phyloP scores from a whole-genome alignment of 179 eudicot species.

The Actinidia chinensis region DNA sequence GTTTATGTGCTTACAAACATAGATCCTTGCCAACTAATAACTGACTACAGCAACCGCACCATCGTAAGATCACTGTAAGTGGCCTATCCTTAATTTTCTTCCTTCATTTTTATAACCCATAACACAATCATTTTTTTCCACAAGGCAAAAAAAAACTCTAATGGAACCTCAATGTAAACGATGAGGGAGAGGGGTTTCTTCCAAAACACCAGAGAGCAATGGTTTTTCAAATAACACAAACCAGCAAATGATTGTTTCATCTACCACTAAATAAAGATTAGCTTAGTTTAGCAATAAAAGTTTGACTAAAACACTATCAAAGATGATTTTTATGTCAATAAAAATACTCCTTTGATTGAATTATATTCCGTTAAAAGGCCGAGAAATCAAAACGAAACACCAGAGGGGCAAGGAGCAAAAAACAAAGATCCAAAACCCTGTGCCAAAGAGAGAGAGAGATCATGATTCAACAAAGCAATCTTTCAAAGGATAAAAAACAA shows the following conservation, averaged over 20 bases:
- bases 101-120: no score
- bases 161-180: neutral
- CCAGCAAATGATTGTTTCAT: neutral
- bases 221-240: no score
- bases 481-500: neutral
- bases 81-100: no score
- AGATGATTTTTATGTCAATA: neutral
- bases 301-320: conserved; percentile 6
- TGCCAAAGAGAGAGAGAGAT: conserved; percentile 12
- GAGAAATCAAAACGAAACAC: conserved; percentile 75
- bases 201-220: neutral
- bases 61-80: no score
- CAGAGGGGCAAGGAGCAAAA: conserved; percentile 81
- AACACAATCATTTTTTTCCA: no score
- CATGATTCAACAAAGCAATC: neutral
- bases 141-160: no score
- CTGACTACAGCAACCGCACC: no score
- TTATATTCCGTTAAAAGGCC: neutral
- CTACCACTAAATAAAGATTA: neutral
- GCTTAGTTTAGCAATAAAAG: neutral
- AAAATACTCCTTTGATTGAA: neutral
- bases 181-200: neutral
- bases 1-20: no score
- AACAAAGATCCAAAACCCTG: conserved; percentile 99
- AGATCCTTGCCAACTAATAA: no score